A percentile compares a stretch with the other conserved stretches of the same genome.
phyloP scores from a whole-genome alignment of 768 basidiomycete genomes.

The Phlegmacium glaucopus region DNA sequence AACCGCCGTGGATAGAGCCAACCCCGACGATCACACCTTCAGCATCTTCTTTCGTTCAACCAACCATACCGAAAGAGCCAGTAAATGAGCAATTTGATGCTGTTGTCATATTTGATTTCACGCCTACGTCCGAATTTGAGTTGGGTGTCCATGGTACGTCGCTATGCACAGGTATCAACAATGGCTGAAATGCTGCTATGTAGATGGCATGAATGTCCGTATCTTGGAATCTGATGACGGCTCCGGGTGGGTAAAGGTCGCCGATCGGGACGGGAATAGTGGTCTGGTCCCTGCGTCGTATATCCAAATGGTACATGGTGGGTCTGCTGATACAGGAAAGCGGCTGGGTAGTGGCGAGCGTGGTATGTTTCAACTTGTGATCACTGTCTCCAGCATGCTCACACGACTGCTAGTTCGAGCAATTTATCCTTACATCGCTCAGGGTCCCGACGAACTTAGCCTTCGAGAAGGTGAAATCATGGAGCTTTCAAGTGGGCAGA shows the following conservation, averaged over 20 bases:
- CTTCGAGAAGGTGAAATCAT: constrained; percentile 60
- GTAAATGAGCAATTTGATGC: constrained; percentile 46
- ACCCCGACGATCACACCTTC: constrained; percentile 32
- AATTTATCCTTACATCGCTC: constrained; percentile 75
- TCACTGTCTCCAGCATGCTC: constrained; percentile 3
- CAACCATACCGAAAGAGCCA: constrained; percentile 28
- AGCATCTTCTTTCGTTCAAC: constrained; percentile 55
- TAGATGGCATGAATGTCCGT: constrained; percentile 63
- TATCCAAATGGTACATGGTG: constrained; percentile 38
- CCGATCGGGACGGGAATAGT: constrained; percentile 49
- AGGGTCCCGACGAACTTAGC: constrained; percentile 67
- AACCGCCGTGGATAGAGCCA: constrained; percentile 13
- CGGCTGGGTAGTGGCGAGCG: constrained; percentile 36
- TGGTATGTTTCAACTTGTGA: constrained; percentile 40
- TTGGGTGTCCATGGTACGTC: constrained; percentile 58
- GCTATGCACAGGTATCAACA: constrained; percentile 1
- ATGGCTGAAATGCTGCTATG: background rate
- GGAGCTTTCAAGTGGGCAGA: constrained; percentile 58
- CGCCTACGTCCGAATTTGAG: constrained; percentile 75
- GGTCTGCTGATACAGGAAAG: constrained; percentile 16
- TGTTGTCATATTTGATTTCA: constrained; percentile 72
- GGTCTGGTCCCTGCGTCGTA: constrained; percentile 89
- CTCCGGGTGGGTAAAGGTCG: constrained; percentile 83
- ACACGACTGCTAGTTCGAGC: constrained; percentile 57
- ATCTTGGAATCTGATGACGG: constrained; percentile 82